Conservation (phyloP, 805 yeast species). For the Metschnikowia lachancei region DNA sequence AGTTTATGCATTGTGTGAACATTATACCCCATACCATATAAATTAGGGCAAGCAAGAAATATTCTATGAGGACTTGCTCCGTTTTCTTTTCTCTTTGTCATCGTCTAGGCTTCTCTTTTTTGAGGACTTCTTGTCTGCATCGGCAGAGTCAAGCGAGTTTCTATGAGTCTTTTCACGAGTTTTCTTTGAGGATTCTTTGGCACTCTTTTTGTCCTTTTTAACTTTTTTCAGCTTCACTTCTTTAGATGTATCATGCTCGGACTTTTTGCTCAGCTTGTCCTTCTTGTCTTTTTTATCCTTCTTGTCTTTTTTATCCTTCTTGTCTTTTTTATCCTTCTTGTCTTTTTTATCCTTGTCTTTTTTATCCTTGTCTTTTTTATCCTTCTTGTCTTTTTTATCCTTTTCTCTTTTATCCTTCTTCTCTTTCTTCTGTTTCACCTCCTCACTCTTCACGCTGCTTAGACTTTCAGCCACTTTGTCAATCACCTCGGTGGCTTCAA, state of each 20-base stretch:
- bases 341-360: constrained; percentile 23
- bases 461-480: constrained; percentile 9
- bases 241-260: too few relatives aligned
- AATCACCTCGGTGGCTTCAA: constrained; percentile 12
- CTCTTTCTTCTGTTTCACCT: constrained; percentile 25
- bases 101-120: constrained; percentile 22
- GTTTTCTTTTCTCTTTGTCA: constrained; percentile 11
- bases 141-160: neutral
- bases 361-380: constrained; percentile 28
- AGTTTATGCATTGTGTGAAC: too few relatives aligned
- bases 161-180: too few relatives aligned
- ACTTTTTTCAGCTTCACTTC: too few relatives aligned
- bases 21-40: too few relatives aligned
- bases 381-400: constrained; percentile 30
- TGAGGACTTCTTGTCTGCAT: neutral
- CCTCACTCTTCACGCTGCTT: constrained; percentile 10
- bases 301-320: constrained; percentile 24
- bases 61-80: too few relatives aligned
- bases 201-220: too few relatives aligned
- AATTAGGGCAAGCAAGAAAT: too few relatives aligned
- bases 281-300: constrained; percentile 17
- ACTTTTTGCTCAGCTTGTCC: too few relatives aligned
- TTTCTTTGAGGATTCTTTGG: too few relatives aligned
- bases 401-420: constrained; percentile 28
- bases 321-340: constrained; percentile 21